Conservation (phyloP, 169 alveolate species). For the Plasmodium knowlesi region DNA sequence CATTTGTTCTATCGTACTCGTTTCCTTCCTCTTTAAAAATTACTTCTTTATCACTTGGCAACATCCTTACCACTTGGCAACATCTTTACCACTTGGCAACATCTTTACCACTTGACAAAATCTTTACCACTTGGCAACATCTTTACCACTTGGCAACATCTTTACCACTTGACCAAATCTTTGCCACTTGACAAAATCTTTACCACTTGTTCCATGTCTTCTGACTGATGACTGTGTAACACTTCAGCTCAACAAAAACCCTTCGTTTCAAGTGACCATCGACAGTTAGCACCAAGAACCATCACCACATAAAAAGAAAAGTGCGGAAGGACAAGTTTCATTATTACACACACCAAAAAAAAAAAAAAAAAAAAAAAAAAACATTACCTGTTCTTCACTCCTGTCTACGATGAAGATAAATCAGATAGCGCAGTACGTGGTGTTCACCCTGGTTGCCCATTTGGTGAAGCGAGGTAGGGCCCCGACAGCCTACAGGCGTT, state of each 20-base stretch:
- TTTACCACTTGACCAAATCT: too few species aligned
- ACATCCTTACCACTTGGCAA: background rate
- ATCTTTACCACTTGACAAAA: background rate
- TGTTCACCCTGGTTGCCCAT: background rate
- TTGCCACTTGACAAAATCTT: too few species aligned
- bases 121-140: background rate
- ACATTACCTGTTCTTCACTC: background rate
- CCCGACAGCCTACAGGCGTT: background rate
- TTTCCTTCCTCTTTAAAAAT: background rate
- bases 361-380: too few species aligned
- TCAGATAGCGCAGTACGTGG: background rate
- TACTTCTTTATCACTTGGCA: background rate
- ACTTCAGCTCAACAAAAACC: too few species aligned
- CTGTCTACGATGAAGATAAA: background rate
- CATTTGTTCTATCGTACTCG: background rate
- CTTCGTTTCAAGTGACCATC: background rate
- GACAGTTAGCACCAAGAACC: background rate
- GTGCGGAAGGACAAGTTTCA: background rate
- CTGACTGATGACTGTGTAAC: too few species aligned
- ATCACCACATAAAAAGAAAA: background rate
- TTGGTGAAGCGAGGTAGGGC: slow-evolving; percentile 10
- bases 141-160: too few species aligned
- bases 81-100: background rate
- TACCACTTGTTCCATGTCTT: too few species aligned
- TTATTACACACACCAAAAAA: too few species aligned